These are phyloP conservation scores for Prunus persica DNA, from an alignment of 306 rosid species.

Conservation along the genomic window Prunus_persica_NCBIv2 NC_034009.1:34859501-34860000, in stretches of 20 bases:
- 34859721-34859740: not conserved
- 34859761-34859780: not conserved
- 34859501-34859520: too few species aligned
- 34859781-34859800: not conserved
- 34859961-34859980: not conserved
- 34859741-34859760: not conserved
- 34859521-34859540: too few species aligned
- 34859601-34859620: too few species aligned
- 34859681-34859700: not conserved
- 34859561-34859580: too few species aligned
- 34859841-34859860: slow-evolving; percentile 10
- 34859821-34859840: not conserved
- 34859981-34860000: not conserved
- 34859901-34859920: slow-evolving; percentile 27
- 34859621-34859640: too few species aligned
- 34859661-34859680: too few species aligned
- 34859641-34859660: too few species aligned
- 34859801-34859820: not conserved
- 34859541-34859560: too few species aligned
- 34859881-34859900: not conserved
- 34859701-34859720: not conserved
- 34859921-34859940: not conserved
- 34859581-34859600: too few species aligned
- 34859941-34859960: not conserved
- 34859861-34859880: slow-evolving; percentile 1